These are phyloP conservation scores for Barnettozyma vustinii DNA, from an alignment of 805 yeast genomes.

Conservation along the genomic window DNA sequence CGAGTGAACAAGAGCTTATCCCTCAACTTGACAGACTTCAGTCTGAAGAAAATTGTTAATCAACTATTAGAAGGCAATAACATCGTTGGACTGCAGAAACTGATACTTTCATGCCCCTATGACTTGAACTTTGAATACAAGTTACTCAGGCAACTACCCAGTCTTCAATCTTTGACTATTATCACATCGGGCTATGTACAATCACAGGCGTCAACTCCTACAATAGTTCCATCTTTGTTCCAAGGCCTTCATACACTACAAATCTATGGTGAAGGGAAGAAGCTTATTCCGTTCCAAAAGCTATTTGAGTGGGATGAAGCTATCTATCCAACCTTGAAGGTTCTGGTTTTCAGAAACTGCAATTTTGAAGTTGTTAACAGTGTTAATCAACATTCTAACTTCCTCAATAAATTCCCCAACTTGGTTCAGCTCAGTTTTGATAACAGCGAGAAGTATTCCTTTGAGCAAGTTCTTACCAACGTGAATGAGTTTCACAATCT, in stretches of 20 bases:
- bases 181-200: slow-evolving; percentile 6
- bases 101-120: slow-evolving; percentile 17
- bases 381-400: slow-evolving; percentile 18
- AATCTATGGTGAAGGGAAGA: slow-evolving; percentile 17
- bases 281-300: slow-evolving; percentile 16
- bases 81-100: slow-evolving; percentile 3
- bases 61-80: not conserved
- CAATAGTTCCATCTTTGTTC: not conserved
- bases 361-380: slow-evolving; percentile 15
- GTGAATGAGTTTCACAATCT: slow-evolving; percentile 8
- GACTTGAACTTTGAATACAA: slow-evolving; percentile 17
- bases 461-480: slow-evolving; percentile 6
- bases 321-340: slow-evolving; percentile 13
- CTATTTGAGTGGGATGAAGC: slow-evolving; percentile 13
- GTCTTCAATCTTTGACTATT: slow-evolving; percentile 14
- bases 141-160: slow-evolving; percentile 12
- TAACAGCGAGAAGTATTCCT: slow-evolving; percentile 12
- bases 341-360: slow-evolving; percentile 20
- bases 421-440: slow-evolving; percentile 19
- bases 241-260: slow-evolving; percentile 11
- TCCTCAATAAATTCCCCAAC: slow-evolving; percentile 17
- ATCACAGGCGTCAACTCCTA: not conserved
- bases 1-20: slow-evolving; percentile 11
- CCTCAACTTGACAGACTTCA: slow-evolving; percentile 12
- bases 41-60: slow-evolving; percentile 16